Base-by-base conservation (phyloP, 1,284 basidiomycete genomes). In the Ceratobasidium sp. region DNA sequence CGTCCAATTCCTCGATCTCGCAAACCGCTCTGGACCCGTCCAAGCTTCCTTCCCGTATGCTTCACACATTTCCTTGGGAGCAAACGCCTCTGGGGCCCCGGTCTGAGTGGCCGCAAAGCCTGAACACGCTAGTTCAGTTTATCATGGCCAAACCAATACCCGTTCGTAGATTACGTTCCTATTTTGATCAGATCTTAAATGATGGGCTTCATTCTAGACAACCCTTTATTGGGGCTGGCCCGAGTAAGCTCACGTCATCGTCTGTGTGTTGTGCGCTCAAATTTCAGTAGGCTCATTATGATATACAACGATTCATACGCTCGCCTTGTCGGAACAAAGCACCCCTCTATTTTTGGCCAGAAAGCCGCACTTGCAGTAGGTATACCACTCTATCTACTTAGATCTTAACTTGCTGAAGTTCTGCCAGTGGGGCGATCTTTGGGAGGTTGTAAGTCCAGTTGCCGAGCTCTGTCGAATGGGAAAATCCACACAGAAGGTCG, bases 281-380 rank as follows among this genome's bases (percentile, higher is more conserved):
- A 45, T 18, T 10, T 41, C 30, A 70, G 36, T 34, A 61, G 73
- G 23, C 43, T 69, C 23, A 52, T 73, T 5, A 53, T 74, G 32
- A 53, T 74, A 39, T 74, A 74, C 57, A 74, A 74, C 43, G 72
- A 65, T 48, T 52, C 74, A n/a, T 74, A 74, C 41, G 74, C 72
- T 14, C 39, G 23, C 18, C 50, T 74, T 36, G 62, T 61, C 4
- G 74, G 74, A 18, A 57, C 52, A 2, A 74, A 74, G 53, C 74
- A 74, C 26, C 74, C 74, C 5, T 55, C 28, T 18, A 50, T 73
- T 14, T 74, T 70, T 41, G 74, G 64, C 23, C 62, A 73, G 43
- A 34, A 46, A 23, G 74, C 72, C 6, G 52, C 36, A 18, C 28
- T 74, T 41, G 71, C 60, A 16, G 60, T 62, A 34, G 3, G 60